Percentiles rank a stretch among this genome's conserved stretches.
These are phyloP conservation scores for Durio zibethinus DNA, from an alignment of 345 rosid species.

Conservation along the genomic window DNA sequence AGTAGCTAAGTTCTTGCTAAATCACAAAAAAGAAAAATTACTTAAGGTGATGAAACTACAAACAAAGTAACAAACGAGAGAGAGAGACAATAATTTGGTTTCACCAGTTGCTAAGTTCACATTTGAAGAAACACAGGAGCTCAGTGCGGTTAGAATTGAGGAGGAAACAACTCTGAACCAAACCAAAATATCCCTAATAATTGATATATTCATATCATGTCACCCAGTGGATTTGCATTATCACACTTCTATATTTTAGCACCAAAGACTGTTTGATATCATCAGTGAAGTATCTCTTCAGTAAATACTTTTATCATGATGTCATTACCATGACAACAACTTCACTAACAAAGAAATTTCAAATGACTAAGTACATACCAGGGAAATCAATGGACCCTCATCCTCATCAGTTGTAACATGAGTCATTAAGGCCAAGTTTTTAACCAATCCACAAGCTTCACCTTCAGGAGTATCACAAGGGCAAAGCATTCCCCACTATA, in stretches of 20 bases:
- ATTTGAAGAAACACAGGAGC: not conserved
- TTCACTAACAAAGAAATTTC: slow-evolving; percentile 16
- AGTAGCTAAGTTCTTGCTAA: too few species aligned
- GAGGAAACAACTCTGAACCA: not conserved
- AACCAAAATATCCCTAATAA: not conserved
- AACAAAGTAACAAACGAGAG: not conserved
- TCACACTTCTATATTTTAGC: not conserved
- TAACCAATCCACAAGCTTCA: slow-evolving; percentile 93
- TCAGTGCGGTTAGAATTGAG: not conserved
- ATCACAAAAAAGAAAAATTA: too few species aligned
- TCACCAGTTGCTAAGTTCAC: not conserved
- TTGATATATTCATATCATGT: not conserved
- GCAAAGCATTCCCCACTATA: slow-evolving; percentile 99
- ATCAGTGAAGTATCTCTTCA: not conserved
- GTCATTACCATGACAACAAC: not conserved
- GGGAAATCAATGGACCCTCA: slow-evolving; percentile 73
- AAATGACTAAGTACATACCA: slow-evolving; percentile 42
- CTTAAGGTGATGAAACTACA: not conserved
- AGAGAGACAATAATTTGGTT: not conserved
- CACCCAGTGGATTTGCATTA: not conserved
- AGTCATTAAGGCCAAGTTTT: slow-evolving; percentile 97
- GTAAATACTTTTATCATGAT: not conserved
- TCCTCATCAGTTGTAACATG: slow-evolving; percentile 95
- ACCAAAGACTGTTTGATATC: not conserved
- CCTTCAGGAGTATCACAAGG: slow-evolving; percentile 99